Conservation (phyloP, 345 rosid genomes). For the Aquilaria malaccensis region DNA sequence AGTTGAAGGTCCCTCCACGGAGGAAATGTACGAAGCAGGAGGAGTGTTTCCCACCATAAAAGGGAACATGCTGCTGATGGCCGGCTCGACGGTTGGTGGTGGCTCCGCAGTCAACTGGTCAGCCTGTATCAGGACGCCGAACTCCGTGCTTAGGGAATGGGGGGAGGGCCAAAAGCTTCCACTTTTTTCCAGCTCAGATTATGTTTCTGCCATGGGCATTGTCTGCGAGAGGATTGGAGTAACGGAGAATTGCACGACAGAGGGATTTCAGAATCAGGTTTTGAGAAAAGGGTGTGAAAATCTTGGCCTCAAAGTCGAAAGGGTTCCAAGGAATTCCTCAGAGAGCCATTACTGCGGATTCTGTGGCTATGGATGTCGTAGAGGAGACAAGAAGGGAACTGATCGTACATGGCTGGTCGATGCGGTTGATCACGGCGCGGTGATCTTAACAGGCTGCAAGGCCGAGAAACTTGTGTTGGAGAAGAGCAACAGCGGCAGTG, state of each 20-base stretch:
- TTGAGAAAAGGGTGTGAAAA: constrained; percentile 72
- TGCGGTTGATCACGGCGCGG: constrained; percentile 59
- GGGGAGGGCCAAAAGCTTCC: constrained; percentile 34
- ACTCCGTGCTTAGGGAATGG: constrained; percentile 66
- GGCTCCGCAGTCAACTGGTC: constrained; percentile 95
- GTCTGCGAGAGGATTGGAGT: constrained; percentile 73
- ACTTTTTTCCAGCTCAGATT: constrained; percentile 42
- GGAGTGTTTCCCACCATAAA: constrained; percentile 43
- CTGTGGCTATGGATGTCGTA: constrained; percentile 73
- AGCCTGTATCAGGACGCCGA: constrained; percentile 72
- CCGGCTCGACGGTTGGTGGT: constrained; percentile 85
- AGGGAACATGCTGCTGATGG: constrained; percentile 34
- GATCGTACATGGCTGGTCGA: constrained; percentile 82
- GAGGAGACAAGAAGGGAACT: constrained; percentile 82
- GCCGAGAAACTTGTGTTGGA: constrained; percentile 62
- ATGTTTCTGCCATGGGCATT: constrained; percentile 50
- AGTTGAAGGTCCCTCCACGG: constrained; percentile 54
- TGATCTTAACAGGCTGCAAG: constrained; percentile 74
- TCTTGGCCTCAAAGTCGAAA: constrained; percentile 47
- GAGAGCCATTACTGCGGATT: constrained; percentile 76
- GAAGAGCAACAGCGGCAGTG: constrained; percentile 18
- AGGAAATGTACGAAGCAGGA: constrained; percentile 57
- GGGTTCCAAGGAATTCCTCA: constrained; percentile 63
- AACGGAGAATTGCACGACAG: constrained; percentile 43
- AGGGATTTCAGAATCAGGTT: constrained; percentile 70